Conservation (phyloP, 352 stramenopile genomes). For the Peronosclerospora sorghi region DNA sequence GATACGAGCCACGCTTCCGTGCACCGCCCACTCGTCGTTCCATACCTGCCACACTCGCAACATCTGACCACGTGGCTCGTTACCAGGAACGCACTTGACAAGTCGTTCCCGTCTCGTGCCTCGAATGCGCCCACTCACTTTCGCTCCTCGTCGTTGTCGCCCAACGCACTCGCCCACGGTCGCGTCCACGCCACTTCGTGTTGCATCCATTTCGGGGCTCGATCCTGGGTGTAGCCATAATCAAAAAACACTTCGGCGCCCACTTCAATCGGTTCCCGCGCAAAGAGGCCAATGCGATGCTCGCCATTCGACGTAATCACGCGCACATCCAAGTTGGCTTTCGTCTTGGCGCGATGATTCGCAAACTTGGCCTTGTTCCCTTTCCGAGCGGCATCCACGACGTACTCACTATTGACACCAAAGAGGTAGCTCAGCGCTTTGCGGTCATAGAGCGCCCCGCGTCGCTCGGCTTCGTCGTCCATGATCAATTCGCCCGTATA, state of each 20-base stretch:
- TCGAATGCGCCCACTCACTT: conserved; percentile 25
- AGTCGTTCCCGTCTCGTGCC: no score
- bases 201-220: conserved; percentile 52
- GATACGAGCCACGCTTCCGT: no score
- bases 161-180: conserved; percentile 11
- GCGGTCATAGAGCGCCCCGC: conserved; percentile 76
- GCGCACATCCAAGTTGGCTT: conserved; percentile 73
- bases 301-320: conserved; percentile 84
- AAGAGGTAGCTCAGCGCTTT: conserved; percentile 84
- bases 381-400: conserved; percentile 87
- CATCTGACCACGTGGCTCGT: no score
- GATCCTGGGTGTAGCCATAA: conserved; percentile 63
- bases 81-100: no score
- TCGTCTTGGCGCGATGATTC: conserved; percentile 53
- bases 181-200: conserved; percentile 2
- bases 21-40: no score
- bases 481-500: conserved; percentile 63
- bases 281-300: conserved; percentile 87
- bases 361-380: conserved; percentile 93
- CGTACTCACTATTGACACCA: conserved; percentile 84
- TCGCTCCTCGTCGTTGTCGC: conserved; percentile 30
- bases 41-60: no score
- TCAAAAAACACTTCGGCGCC: conserved; percentile 76
- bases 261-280: conserved; percentile 75
- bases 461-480: conserved; percentile 66